Conservation (phyloP, 2,329 filamentous ascomycete species). For the Rosellinia necatrix region DNA sequence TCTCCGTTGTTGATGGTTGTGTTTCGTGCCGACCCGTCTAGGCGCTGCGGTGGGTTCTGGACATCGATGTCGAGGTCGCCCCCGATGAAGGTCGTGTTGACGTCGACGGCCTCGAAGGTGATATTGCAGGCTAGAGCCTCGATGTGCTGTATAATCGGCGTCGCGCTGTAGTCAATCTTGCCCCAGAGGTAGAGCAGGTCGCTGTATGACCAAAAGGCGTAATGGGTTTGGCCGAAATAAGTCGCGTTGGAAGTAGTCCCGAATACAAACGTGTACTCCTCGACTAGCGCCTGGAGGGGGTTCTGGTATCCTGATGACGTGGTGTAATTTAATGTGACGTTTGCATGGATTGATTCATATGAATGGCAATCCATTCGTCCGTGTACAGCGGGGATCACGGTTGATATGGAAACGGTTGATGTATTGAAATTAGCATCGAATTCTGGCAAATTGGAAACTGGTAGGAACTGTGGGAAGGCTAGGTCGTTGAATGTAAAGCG, state of each 20-base stretch:
- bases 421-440: neutral
- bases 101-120: neutral
- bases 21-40: neutral
- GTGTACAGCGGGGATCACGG: neutral
- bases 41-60: neutral
- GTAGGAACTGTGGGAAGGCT: neutral
- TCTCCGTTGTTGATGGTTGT: neutral
- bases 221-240: neutral
- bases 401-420: neutral
- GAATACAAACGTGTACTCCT: neutral
- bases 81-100: neutral
- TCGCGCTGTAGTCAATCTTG: neutral
- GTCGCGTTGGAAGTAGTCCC: neutral
- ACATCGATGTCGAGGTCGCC: neutral
- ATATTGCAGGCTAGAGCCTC: neutral
- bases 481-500: conserved; percentile 2
- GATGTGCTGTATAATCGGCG: neutral
- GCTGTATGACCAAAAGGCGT: too few relatives aligned
- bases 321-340: neutral
- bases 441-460: neutral
- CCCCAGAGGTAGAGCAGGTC: conserved; percentile 1
- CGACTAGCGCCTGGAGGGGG: neutral
- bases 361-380: neutral
- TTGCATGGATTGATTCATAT: neutral
- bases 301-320: neutral